Base-by-base conservation (phyloP, 805 yeast species). In the Zygoascus ofunaensis region DNA sequence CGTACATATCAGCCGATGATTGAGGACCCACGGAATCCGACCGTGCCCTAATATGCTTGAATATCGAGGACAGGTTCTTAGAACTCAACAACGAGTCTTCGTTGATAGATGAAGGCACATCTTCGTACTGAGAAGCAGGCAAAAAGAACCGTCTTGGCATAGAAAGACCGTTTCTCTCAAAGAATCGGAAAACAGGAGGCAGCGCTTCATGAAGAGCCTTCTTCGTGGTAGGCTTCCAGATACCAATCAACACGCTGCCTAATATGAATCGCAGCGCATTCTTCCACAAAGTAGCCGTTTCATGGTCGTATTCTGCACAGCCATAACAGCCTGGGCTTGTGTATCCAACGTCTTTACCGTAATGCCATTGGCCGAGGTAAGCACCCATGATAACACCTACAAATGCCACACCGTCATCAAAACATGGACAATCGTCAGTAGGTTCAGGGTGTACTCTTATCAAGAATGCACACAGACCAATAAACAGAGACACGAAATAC, bases 381-480 rank as follows among this genome's bases (percentile, higher is more conserved):
- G 82, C 54, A 0, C 98, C 98, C 37, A 79, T 65, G 14, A 87
- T 68, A 36, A 89, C 97, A 2, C 95, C 95, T 42, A 89, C 67
- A 55, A 90, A 90, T 4, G 97, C 94, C 24, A 90, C 95, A 17
- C 87, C 78, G 60, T 90, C 98, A 57, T 89, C 96, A 58, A 82
- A 90, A 61, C 98, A 92, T 1, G 98, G 98, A 58, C 98, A 90
- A 52, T 80, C 82, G 55, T 92, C 98, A 18, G 83, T 79, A 1
- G 97, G 97, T 46, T 74, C 77, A 0, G 87, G 83, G 63, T 87
- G 95, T 35, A 71, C 62, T 54, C 82, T 79, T 19, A 89, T 72
- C 1, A 64, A 49, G 1, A 77, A 40, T 15, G 51, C 34, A 18
- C 48, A 34, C 14, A 45, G 23, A 12, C 32, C 14, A 4, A 22